phyloP scores from a whole-genome alignment of 1,284 basidiomycete genomes.

The Hemileia vastatrix region DNA sequence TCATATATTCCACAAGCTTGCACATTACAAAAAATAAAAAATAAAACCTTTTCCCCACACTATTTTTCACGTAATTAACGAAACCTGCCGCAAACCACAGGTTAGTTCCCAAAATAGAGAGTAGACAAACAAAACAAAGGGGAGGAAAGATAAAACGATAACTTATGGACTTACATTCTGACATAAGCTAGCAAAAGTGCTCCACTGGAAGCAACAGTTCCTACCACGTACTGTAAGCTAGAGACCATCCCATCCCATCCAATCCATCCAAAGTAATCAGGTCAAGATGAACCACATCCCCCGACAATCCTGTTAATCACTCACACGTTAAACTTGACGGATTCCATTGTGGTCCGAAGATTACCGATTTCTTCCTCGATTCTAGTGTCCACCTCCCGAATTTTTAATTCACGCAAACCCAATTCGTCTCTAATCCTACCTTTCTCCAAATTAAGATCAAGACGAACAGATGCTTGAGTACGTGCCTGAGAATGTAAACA shows the following conservation, averaged over 20 bases:
- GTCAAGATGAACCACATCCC: neutral
- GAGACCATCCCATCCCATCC: neutral
- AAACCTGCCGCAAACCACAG: neutral
- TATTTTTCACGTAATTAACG: no score
- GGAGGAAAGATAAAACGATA: no score
- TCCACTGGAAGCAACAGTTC: conserved; percentile 19
- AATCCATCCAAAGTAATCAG: neutral
- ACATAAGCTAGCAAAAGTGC: conserved; percentile 19
- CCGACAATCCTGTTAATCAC: no score
- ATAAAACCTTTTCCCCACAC: no score
- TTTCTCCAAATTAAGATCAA: conserved; percentile 96
- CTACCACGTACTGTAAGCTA: conserved; percentile 21
- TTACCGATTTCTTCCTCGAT: conserved; percentile 95
- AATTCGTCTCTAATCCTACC: conserved; percentile 86
- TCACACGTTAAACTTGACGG: conserved; percentile 55
- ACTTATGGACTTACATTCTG: conserved; percentile 20
- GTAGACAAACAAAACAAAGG: neutral
- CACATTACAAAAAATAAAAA: no score
- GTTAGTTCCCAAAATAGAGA: neutral
- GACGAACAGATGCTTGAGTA: conserved; percentile 83
- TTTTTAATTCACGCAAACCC: conserved; percentile 85
- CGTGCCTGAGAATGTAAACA: conserved; percentile 54
- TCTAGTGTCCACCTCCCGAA: conserved; percentile 94
- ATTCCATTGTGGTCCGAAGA: conserved; percentile 78
- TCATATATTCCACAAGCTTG: no score